Evolutionary conservation across 345 rosid genomes (phyloP), one percentile per base, ranked within the genome.

Genomic region (Euphorbia pulcherrima): DNA sequence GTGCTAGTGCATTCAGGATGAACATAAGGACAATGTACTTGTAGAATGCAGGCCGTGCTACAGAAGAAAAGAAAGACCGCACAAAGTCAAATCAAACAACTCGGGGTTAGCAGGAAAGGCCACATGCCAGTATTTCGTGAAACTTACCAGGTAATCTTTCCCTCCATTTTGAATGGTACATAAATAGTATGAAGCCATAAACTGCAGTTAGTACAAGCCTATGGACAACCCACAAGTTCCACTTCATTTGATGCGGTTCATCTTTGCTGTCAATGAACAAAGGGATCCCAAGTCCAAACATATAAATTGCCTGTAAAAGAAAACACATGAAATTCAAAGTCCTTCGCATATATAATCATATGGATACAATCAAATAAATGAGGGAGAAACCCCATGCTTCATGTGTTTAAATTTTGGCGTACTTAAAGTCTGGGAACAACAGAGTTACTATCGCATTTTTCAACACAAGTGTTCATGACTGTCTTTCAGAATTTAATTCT

Each of bases 41-140:
- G 88, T 88, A 86, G 76, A 88, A 92, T 35, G 92, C 89, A 61
- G 98, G 97, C 75, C 97, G 82, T 66, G 96, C 98, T 92, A 87
- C 74, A 60, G n/a, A 57, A 68, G 68, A 21, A 7, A 8, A 21
- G 57, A 26, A 26, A 60, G 50, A 27, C 30, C 26, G 53, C 18
- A 50, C 9, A 18, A 57, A 0, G 8, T 56, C n/a, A 33, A 23
- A 9, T 56, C 2, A 24, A n/a, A 39, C 12, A 26, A 39, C 24
- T 41, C 20, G 6, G 29, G 41, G 60, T 26, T n/a, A 2, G 47
- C 14, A 6, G 16, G 18, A 58, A 23, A 68, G 10, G 28, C 53
- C 54, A 14, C 16, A 20, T 52, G 67, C 30, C 30, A 26, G 33
- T 6, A 27, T 37, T 29, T 14, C 41, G 33, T 33, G 68, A 50